Evolutionary conservation across 371 early-diverging fungal species (phyloP), one percentile per base, ranked within the genome.

Genomic region (Mucor plumbeus): DNA sequence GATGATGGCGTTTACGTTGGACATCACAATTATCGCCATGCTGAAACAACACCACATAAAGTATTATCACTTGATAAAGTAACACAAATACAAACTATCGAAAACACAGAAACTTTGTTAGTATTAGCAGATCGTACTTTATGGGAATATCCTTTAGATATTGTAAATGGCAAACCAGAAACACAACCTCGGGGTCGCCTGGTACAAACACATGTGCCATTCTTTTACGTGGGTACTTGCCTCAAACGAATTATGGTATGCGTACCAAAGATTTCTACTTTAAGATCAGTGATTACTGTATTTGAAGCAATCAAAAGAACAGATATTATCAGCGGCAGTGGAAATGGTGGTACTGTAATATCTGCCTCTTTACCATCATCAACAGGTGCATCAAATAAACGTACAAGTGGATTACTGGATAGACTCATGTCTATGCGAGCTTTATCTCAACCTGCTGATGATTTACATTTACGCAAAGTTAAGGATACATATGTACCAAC

Each of bases 1-100:
- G 78, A 83, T 39, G 69, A 63, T 34, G 83, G 83, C 19, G 76
- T 83, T 21, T 83, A 77, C 60, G 79, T 83, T 4, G 84, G 78
- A 4, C 76, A 77, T 58, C 70, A 70, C 5, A 66, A 69, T 14
- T 59, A 63, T 33, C 50, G 58, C 19, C 21, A 59, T 6, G 17
- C 62, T 19, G 62, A 67, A 34, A 59, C 62, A 40, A 56, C 57
- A 15, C 79, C 80, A 5, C 76, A 76, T 48, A 72, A 78, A 39
- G 65, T 79, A 14, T 67, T 83, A 2, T 50, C 71, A 9, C 54
- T 83, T 14, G 57, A 56, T 9, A 68, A 73, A 41, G 78, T 73
- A 7, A 75, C 74, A 0, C 84, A 83, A 61, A 61, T 83, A 1
- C 74, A 79, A 48, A 77, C 75, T 10, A 62, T 83, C 33, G 84